These are phyloP conservation scores for Coemansia sp. DNA, from an alignment of 192 early-diverging fungal species.

Conservation along the genomic window DNA sequence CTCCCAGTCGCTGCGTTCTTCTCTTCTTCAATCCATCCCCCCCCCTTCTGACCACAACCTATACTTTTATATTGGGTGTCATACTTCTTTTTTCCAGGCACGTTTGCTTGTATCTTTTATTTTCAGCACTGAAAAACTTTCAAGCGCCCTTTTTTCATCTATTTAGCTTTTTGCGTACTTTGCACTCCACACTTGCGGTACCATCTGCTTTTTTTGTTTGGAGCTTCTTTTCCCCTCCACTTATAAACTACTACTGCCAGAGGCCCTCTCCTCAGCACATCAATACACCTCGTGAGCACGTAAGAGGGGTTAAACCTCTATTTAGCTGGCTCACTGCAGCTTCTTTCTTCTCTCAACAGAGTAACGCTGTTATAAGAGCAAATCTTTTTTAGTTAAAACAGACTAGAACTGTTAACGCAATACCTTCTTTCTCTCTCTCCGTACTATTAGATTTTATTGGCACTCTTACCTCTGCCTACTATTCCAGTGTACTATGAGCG, in stretches of 20 bases:
- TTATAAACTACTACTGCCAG: neutral
- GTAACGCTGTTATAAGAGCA: too few relatives aligned
- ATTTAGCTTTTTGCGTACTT: neutral
- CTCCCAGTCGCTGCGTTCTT: conserved; percentile 6
- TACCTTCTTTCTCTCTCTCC: neutral
- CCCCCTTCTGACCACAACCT: neutral
- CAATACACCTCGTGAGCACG: neutral
- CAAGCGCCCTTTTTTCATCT: conserved; percentile 2
- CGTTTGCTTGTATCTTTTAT: neutral
- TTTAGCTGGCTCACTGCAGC: neutral
- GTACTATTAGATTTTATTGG: neutral
- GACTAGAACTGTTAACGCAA: neutral
- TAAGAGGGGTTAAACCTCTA: neutral
- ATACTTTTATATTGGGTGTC: too few relatives aligned
- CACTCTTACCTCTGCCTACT: neutral
- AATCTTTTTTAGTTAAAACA: too few relatives aligned
- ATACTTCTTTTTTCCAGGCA: too few relatives aligned
- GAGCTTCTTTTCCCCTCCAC: neutral
- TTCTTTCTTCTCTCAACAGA: conserved; percentile 7
- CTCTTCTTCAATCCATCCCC: conserved; percentile 9
- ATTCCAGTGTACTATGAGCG: conserved; percentile 46
- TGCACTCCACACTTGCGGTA: neutral
- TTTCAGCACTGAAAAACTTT: neutral
- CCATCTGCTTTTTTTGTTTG: conserved; percentile 9
- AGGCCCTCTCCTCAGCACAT: conserved; percentile 9